Base-by-base conservation (phyloP, 2,329 filamentous ascomycete genomes). In the Calonectria hongkongensis region DNA sequence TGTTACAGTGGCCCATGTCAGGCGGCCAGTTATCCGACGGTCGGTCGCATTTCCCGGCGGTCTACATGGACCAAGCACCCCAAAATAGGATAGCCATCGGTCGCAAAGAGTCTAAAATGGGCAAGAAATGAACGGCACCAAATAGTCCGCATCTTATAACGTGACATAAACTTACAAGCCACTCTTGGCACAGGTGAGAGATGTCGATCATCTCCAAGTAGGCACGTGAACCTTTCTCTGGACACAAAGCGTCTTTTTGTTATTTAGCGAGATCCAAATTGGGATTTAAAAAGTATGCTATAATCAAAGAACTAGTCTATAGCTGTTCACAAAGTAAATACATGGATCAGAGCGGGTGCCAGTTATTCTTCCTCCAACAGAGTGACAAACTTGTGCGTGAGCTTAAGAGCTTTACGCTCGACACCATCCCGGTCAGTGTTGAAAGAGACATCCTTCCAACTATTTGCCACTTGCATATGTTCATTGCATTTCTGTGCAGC, bases 401-500 rank as follows among this genome's bases (percentile, higher is more conserved):
- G 6, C 12, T 63, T 51, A 7, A 33, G 39, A 21, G 66, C 33
- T 10, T 8, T 18, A 6, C 36, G 18, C 3, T 16, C 33, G 2
- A 28, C 21, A 18, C 66, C 66, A 36, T 69, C 66, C 2, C 66
- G 45, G 45, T 63, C 58, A 7, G 66, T 63, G 36, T 33, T 30
- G 12, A 69, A 65, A 47, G 45, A 58, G 39, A 50, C 48, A 5
- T 48, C 60, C 25, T 70, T 70, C 68, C 60, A 70, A 9, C 25
- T 41, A 4, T 58, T 33, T 3, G 51, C 28, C 10, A 70, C 60
- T 21, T 66, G 39, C 21, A 58, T 28, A 30, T 70, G 48, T 6
- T 70, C 60, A 28, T 27, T 30, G 13, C 68, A 70, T 13, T 54
- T 70, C 28, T 70, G 47, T 16, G n/a, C 48, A 10, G 68, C 68